A percentile compares a stretch with the other conserved stretches of the same genome.
These are phyloP conservation scores for Arthonia radiata DNA, from an alignment of 495 filamentous ascomycete species.

Conservation along the genomic window DNA sequence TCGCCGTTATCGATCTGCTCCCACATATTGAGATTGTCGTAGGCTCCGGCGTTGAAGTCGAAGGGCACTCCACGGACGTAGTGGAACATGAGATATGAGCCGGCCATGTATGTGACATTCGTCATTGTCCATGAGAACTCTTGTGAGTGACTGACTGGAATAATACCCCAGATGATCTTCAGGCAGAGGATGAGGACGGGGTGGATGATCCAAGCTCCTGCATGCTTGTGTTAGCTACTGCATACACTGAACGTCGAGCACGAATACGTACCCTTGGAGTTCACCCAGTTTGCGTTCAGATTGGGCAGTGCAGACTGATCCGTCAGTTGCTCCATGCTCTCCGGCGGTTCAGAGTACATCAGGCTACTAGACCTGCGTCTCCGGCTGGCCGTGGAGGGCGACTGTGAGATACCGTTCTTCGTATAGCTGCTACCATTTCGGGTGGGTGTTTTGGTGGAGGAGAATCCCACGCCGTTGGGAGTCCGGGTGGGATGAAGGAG, in stretches of 20 bases:
- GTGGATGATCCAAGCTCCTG: constrained; percentile 95
- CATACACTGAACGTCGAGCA: constrained; percentile 9
- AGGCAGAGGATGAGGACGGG: constrained; percentile 67
- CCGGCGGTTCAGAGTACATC: constrained; percentile 81
- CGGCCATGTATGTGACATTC: constrained; percentile 97
- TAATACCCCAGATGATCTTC: constrained; percentile 89
- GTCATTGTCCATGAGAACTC: constrained; percentile 96
- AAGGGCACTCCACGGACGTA: constrained; percentile 94
- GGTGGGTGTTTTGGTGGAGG: no score
- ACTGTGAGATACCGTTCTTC: no score
- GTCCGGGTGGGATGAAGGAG: no score
- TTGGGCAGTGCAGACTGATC: constrained; percentile 90
- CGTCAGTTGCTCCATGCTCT: constrained; percentile 84
- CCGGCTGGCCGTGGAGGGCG: constrained; percentile 40
- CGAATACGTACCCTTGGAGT: constrained; percentile 55
- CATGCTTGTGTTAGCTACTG: constrained; percentile 2
- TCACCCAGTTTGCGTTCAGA: constrained; percentile 94
- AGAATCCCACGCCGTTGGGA: no score
- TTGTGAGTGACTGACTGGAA: constrained; percentile 82
- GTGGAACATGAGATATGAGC: constrained; percentile 98
- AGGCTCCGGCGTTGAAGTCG: constrained; percentile 97
- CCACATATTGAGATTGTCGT: constrained; percentile 99
- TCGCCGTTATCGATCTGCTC: constrained; percentile 99
- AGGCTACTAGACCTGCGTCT: constrained; percentile 83
- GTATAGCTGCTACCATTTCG: no score